Evolutionary conservation across 768 basidiomycete genomes (phyloP).

Genomic region (Clathrus columnatus): DNA sequence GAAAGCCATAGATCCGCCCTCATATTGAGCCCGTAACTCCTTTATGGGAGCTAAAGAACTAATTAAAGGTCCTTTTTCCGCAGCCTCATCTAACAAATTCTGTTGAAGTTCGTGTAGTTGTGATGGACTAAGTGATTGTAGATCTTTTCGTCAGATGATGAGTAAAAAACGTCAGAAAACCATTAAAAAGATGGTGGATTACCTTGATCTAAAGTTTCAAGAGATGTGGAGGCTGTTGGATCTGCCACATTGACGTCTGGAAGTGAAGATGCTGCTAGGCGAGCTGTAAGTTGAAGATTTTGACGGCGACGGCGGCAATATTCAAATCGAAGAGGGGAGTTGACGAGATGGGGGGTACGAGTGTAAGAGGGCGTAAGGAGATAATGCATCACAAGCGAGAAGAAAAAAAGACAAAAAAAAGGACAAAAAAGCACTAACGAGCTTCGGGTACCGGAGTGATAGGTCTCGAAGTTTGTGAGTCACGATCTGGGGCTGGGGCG

Average conservation of each 20-base stretch:
- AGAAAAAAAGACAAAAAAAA: conserved; percentile 1
- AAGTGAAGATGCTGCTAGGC: not conserved
- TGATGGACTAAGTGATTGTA: conserved; percentile 5
- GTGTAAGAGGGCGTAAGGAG: conserved; percentile 1
- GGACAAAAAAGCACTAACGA: conserved; percentile 10
- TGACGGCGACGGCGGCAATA: conserved; percentile 7
- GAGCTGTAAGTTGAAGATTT: conserved; percentile 5
- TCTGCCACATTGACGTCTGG: not conserved
- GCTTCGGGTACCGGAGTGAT: conserved; percentile 5
- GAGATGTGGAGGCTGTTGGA: not conserved
- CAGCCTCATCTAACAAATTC: conserved; percentile 33
- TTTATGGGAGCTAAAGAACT: conserved; percentile 44
- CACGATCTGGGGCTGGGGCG: not conserved
- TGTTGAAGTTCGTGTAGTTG: conserved; percentile 16
- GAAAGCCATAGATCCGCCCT: conserved; percentile 48
- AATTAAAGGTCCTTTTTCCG: conserved; percentile 40
- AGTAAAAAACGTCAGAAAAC: not conserved
- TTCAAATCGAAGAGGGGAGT: conserved; percentile 4
- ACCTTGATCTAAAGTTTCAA: conserved; percentile 1
- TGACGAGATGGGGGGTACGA: not conserved
- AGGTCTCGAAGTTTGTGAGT: not conserved
- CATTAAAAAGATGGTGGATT: too few species aligned
- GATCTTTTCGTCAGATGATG: not conserved
- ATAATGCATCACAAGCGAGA: conserved; percentile 8
- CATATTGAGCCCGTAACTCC: conserved; percentile 57